Base-by-base conservation (phyloP, 2,329 filamentous ascomycete genomes). In the Pyrenochaeta sp. region DNA sequence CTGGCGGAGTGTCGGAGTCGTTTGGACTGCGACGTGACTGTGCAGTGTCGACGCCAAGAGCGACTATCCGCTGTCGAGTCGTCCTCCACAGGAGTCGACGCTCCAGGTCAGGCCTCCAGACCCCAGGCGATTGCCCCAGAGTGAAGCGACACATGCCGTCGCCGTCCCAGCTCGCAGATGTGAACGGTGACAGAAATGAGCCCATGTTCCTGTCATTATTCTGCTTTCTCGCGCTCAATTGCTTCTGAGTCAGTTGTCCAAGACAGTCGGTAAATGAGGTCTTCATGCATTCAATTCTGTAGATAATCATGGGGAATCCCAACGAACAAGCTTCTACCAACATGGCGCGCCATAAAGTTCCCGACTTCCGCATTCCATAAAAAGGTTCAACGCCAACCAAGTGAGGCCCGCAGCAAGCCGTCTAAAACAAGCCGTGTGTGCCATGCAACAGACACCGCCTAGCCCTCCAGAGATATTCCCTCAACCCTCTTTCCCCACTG, bases 401-500 rank as follows among this genome's bases (percentile, higher is more conserved):
- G 22, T 9, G 24, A 30, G 35, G 29, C 29, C 42, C 47, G 37
- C 42, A 35, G 21, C 32, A 22, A 41, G 29, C 30, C 18, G n/a
- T n/a, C n/a, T n/a, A n/a, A n/a, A n/a, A n/a, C n/a, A n/a, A 24
- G 17, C 24, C 11, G n/a, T 23, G 13, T 23, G n/a, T 22, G 31
- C 31, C 31, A 14, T 20, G 31, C 31, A 22, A n/a, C n/a, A n/a
- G n/a, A n/a, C n/a, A n/a, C n/a, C n/a, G n/a, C n/a, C n/a, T n/a
- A n/a, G n/a, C n/a, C n/a, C n/a, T n/a, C n/a, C n/a, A n/a, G n/a
- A n/a, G n/a, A n/a, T n/a, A n/a, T n/a, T n/a, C n/a, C n/a, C n/a
- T n/a, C n/a, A n/a, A n/a, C n/a, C n/a, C n/a, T n/a, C n/a, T n/a
- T n/a, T n/a, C n/a, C n/a, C n/a, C n/a, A n/a, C n/a, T n/a, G n/a